Evolutionary conservation across 2,329 filamentous ascomycete genomes (phyloP).

Genomic region (Epichloe gansuensis): DNA sequence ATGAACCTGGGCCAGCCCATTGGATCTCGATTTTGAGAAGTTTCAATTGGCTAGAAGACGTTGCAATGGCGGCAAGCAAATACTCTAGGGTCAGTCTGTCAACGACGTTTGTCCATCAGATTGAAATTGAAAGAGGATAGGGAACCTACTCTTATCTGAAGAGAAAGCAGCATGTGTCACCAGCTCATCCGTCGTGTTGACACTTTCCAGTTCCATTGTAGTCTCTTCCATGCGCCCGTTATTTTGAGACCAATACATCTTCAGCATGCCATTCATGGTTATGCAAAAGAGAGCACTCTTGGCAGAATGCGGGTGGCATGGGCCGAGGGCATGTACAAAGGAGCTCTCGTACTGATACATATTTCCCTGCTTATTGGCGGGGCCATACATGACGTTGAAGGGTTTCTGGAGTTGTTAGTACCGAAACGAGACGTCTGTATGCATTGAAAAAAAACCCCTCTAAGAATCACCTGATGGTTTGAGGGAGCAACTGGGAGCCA

Average conservation of each 20-base stretch:
- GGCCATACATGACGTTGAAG: constrained; percentile 41
- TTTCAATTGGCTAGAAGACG: constrained; percentile 58
- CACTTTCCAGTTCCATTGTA: constrained; percentile 60
- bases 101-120: too few species aligned
- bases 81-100: constrained; percentile 27
- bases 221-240: constrained; percentile 62
- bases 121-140: too few species aligned
- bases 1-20: constrained; percentile 49
- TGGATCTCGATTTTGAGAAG: constrained; percentile 61
- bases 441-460: neutral
- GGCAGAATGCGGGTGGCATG: constrained; percentile 57
- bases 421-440: neutral
- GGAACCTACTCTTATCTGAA: constrained; percentile 54
- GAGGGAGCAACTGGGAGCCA: constrained; percentile 59
- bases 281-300: constrained; percentile 69
- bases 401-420: constrained; percentile 20
- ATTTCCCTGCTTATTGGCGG: constrained; percentile 48
- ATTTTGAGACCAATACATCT: constrained; percentile 65
- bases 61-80: constrained; percentile 55
- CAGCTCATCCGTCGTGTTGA: constrained; percentile 60
- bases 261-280: constrained; percentile 60
- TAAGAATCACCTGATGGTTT: constrained; percentile 23
- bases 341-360: constrained; percentile 60
- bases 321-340: constrained; percentile 53
- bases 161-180: constrained; percentile 69